phyloP scores from a whole-genome alignment of 2,329 filamentous ascomycete genomes.

The Stemphylium lycopersici region DNA sequence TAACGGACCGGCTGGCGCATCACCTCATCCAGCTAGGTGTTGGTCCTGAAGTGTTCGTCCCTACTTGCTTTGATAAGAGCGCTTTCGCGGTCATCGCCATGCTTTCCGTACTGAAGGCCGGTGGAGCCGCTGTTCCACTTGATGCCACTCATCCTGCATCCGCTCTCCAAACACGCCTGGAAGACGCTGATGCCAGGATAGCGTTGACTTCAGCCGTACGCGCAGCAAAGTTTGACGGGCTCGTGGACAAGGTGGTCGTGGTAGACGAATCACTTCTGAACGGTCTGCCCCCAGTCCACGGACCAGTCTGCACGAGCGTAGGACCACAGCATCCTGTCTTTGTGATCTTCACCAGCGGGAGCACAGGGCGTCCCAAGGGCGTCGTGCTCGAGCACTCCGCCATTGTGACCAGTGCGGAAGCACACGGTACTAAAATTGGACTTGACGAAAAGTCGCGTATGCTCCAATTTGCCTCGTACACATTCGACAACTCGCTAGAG shows the following conservation, averaged over 20 bases:
- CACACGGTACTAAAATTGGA: constrained; percentile 36
- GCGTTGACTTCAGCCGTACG: constrained; percentile 49
- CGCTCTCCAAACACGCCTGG: constrained; percentile 48
- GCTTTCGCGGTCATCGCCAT: constrained; percentile 45
- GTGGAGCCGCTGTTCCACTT: constrained; percentile 45
- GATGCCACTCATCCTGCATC: constrained; percentile 45
- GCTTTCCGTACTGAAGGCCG: constrained; percentile 48
- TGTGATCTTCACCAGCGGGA: constrained; percentile 44
- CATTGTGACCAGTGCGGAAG: constrained; percentile 40
- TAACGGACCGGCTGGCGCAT: constrained; percentile 36
- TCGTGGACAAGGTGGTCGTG: constrained; percentile 48
- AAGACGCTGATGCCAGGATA: constrained; percentile 49
- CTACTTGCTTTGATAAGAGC: constrained; percentile 50
- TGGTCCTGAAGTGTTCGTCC: constrained; percentile 41
- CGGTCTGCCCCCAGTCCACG: constrained; percentile 28
- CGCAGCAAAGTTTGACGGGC: constrained; percentile 50
- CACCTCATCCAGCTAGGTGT: constrained; percentile 40
- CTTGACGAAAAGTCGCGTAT: constrained; percentile 35
- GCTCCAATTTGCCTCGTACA: constrained; percentile 55
- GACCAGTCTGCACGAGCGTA: constrained; percentile 27
- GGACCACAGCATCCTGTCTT: constrained; percentile 36
- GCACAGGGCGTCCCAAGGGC: constrained; percentile 44
- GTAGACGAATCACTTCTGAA: constrained; percentile 44
- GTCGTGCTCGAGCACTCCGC: constrained; percentile 42
- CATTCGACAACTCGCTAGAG: constrained; percentile 62